Evolutionary conservation across 1,284 basidiomycete genomes (phyloP).

Genomic region (Cryptococcus sp.): DNA sequence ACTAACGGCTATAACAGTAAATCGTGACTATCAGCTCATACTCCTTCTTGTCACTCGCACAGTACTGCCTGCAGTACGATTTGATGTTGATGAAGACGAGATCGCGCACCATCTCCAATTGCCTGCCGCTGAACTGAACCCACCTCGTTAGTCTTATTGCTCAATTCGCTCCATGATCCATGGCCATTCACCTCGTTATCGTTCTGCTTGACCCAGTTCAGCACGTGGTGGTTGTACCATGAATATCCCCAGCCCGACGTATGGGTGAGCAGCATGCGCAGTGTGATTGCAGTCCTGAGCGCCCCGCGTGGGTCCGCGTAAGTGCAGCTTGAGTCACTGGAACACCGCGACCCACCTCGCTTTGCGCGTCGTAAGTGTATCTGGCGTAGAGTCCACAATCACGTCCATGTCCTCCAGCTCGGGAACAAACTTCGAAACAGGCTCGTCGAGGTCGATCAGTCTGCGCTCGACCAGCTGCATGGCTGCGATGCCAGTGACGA

Average conservation of each 20-base stretch:
- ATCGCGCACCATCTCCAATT: conserved; percentile 12
- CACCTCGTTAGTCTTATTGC: conserved; percentile 15
- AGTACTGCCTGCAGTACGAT: conserved; percentile 2
- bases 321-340: too few relatives aligned
- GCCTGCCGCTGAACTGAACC: conserved; percentile 13
- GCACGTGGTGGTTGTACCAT: conserved; percentile 22
- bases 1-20: conserved; percentile 17
- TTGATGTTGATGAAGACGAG: conserved; percentile 5
- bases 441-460: conserved; percentile 35
- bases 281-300: conserved; percentile 27
- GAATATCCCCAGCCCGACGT: conserved; percentile 27
- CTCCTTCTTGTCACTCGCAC: not conserved
- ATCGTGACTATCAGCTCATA: too few relatives aligned
- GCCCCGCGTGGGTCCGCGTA: too few relatives aligned
- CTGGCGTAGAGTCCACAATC: conserved; percentile 8
- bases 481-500: conserved; percentile 43
- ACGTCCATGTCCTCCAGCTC: conserved; percentile 32
- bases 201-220: conserved; percentile 21
- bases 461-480: conserved; percentile 46
- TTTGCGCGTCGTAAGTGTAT: conserved; percentile 1
- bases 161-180: conserved; percentile 9
- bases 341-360: conserved; percentile 6
- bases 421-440: conserved; percentile 30
- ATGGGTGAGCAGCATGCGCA: conserved; percentile 37
- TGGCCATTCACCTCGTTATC: conserved; percentile 17